These are phyloP conservation scores for Aspergillus novofumigatus DNA, from an alignment of 2,329 filamentous ascomycete species.

Conservation along the genomic window DNA sequence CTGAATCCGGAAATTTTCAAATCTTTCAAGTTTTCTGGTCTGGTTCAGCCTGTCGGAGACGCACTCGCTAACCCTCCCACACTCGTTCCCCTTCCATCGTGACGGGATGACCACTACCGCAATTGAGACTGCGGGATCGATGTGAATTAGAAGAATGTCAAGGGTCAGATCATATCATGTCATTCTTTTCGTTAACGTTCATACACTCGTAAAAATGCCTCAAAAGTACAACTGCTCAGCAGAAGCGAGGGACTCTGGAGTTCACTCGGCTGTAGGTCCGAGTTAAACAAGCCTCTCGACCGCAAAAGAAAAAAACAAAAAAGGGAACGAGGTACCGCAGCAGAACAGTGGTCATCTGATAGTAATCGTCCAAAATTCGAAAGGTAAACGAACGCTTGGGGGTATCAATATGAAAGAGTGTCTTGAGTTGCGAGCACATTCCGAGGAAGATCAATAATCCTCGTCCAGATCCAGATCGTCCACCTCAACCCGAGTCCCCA, in stretches of 20 bases:
- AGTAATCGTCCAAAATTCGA: not conserved
- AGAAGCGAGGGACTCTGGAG: not conserved
- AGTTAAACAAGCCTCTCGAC: not conserved
- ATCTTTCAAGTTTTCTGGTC: not conserved
- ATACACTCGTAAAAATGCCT: not conserved
- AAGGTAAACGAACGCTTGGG: not conserved
- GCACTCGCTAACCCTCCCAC: not conserved
- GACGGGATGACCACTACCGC: not conserved
- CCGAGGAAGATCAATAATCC: slow-evolving; percentile 9
- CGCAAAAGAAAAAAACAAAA: not conserved
- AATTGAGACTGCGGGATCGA: not conserved
- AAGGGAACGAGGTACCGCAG: not conserved
- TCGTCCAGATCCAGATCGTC: slow-evolving; percentile 44
- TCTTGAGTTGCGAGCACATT: not conserved
- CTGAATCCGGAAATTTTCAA: not conserved
- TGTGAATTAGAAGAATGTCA: not conserved
- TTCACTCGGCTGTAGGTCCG: not conserved
- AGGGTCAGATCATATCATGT: not conserved
- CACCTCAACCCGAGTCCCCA: slow-evolving; percentile 70
- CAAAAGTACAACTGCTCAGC: not conserved
- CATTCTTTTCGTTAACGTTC: not conserved
- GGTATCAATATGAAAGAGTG: not conserved
- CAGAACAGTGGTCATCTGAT: not conserved
- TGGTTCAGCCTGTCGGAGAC: not conserved
- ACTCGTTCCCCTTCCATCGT: not conserved